Evolutionary conservation across 352 stramenopile species (phyloP).

Genomic region (Nothophytophthora sp.): DNA sequence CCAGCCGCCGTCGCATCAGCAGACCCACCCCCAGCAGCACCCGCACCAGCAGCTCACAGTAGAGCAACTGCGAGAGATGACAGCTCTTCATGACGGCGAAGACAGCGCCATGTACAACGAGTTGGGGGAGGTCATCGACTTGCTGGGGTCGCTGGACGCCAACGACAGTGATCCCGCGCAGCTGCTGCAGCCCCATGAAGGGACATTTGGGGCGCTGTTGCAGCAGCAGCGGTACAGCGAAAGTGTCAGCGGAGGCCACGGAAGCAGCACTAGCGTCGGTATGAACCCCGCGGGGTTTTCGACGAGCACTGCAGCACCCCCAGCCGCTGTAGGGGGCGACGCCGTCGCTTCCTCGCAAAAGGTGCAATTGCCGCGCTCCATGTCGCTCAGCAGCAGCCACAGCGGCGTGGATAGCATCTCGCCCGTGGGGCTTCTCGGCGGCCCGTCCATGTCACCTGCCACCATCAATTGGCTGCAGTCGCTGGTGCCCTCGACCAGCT

Average conservation of each 20-base stretch:
- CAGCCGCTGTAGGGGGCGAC: not conserved
- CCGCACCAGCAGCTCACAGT: constrained; percentile 7
- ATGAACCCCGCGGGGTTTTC: not conserved
- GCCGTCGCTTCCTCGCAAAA: constrained; percentile 17
- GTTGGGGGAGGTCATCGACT: constrained; percentile 67
- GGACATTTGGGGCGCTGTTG: not conserved
- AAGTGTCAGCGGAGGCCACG: not conserved
- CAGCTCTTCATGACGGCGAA: constrained; percentile 39
- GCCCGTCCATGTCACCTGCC: constrained; percentile 73
- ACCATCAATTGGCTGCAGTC: constrained; percentile 82
- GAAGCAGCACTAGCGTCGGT: not conserved
- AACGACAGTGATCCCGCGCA: constrained; percentile 39
- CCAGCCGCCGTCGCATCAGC: constrained; percentile 15
- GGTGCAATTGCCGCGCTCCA: constrained; percentile 55
- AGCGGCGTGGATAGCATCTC: constrained; percentile 54
- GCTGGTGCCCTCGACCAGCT: constrained; percentile 63
- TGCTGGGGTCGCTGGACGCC: constrained; percentile 67
- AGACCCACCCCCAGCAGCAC: constrained; percentile 9
- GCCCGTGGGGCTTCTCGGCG: constrained; percentile 46
- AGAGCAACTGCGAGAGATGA: constrained; percentile 29
- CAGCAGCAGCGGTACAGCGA: constrained; percentile 15
- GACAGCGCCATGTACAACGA: constrained; percentile 63
- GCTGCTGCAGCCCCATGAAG: constrained; percentile 11
- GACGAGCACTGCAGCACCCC: not conserved
- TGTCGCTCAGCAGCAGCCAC: constrained; percentile 39